Evolutionary conservation across 2,329 filamentous ascomycete genomes (phyloP), one percentile per base, ranked within the genome.

Genomic region (Penicillium decumbens): DNA sequence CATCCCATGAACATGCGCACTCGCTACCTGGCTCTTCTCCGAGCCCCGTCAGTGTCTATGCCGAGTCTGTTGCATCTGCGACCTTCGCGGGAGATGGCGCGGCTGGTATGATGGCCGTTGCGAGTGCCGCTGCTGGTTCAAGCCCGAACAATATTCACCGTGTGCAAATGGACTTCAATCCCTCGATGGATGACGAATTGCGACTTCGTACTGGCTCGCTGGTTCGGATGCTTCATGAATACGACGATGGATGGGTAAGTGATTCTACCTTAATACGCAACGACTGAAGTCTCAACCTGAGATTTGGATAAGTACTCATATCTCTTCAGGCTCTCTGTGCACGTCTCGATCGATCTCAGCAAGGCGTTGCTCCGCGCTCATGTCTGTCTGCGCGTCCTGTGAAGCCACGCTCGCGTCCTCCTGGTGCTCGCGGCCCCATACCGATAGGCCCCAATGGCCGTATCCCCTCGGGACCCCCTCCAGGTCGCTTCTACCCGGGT

Each of bases 161-260:
- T 55, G 89, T 97, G 29, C 89, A 96, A 69, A 82, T 97, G 59
- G 91, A 96, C 70, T 98, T 97, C 72, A 87, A 83, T 68, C 91
- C 93, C 24, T 92, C 88, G 3, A 85, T 97, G 79, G 87, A 89
- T 5, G 93, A 98, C 65, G 93, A 98, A 72, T 77, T 98, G 64
- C 87, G 83, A 55, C 79, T 98, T 39, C 80, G 77, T 55, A 82
- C 85, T 50, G 93, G 93, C 45, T 85, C 95, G 55, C 78, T 98
- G 42, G 89, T 97, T 43, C 82, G 92, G 56, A 77, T 98, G 56
- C 77, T 97, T 45, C 92, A 97, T 65, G 91, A 95, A 72, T 98
- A 97, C 64, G 93, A 98, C 66, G 93, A 98, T 72, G 93, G 93
- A 63, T 98, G 93, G 93, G 88, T 92, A 80, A 80, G 87, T 79